Percentiles rank a stretch among this genome's conserved stretches.
Conservation (phyloP, 192 early-diverging fungal species). For the Pilaira anomala region DNA sequence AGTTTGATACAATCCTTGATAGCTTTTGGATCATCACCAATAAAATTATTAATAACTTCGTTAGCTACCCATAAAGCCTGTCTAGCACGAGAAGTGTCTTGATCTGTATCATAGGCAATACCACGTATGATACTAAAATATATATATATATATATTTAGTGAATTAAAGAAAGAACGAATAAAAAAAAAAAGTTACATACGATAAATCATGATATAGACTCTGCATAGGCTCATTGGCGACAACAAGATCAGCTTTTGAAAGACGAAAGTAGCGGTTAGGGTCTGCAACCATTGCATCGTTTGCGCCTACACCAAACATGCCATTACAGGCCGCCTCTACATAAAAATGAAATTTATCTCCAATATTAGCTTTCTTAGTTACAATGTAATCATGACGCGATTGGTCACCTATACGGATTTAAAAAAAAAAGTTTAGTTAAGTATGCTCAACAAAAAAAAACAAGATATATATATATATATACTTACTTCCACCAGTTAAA, state of each 20-base stretch:
- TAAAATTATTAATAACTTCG: slow-evolving; percentile 71
- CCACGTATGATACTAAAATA: slow-evolving; percentile 61
- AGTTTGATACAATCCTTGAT: slow-evolving; percentile 44
- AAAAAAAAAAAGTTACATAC: slow-evolving; percentile 14
- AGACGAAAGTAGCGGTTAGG: slow-evolving; percentile 62
- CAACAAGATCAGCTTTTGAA: slow-evolving; percentile 61
- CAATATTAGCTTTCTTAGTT: slow-evolving; percentile 38
- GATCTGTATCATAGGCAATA: slow-evolving; percentile 67
- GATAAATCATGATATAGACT: slow-evolving; percentile 64
- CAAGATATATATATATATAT: background rate
- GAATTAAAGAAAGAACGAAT: background rate
- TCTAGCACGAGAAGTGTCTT: slow-evolving; percentile 63
- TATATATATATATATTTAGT: slow-evolving; percentile 1
- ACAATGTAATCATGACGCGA: slow-evolving; percentile 54
- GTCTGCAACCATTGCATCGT: slow-evolving; percentile 56
- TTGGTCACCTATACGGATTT: slow-evolving; percentile 34
- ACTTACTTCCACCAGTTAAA: slow-evolving; percentile 77
- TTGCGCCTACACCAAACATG: slow-evolving; percentile 81
- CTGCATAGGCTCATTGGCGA: slow-evolving; percentile 64
- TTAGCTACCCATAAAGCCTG: slow-evolving; percentile 81
- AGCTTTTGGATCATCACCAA: slow-evolving; percentile 44
- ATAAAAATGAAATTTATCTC: slow-evolving; percentile 65
- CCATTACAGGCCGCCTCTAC: slow-evolving; percentile 92
- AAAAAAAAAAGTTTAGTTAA: background rate
- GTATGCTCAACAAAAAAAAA: background rate